phyloP scores from a whole-genome alignment of 371 early-diverging fungal genomes.

The Mortierella polycephala region DNA sequence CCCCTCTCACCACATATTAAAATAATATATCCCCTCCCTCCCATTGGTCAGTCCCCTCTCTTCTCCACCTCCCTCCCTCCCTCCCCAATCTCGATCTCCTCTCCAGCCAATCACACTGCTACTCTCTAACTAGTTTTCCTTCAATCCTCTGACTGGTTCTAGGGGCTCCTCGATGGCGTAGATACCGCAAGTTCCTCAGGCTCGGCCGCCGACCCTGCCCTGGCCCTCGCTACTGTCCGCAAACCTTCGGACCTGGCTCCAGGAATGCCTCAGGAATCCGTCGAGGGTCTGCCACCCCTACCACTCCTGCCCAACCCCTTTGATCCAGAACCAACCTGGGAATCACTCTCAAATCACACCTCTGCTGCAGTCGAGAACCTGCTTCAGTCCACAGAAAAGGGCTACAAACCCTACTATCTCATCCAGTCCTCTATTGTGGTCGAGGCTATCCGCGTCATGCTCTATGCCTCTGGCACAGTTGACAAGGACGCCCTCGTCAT shows the following conservation, averaged over 20 bases:
- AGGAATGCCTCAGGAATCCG: conserved; percentile 32
- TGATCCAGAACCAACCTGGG: conserved; percentile 67
- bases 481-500: conserved; percentile 73
- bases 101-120: too few relatives aligned
- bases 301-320: conserved; percentile 31
- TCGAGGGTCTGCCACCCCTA: conserved; percentile 54
- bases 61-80: too few relatives aligned
- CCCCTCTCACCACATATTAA: not conserved
- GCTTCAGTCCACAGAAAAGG: conserved; percentile 68
- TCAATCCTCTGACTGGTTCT: conserved; percentile 5
- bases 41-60: not conserved
- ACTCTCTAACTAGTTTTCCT: not conserved
- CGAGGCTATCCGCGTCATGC: conserved; percentile 82
- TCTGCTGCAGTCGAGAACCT: conserved; percentile 73
- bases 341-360: conserved; percentile 69
- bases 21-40: too few relatives aligned
- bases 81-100: too few relatives aligned
- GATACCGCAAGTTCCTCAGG: conserved; percentile 45
- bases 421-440: conserved; percentile 67
- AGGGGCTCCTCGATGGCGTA: conserved; percentile 17
- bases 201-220: conserved; percentile 36
- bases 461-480: conserved; percentile 81
- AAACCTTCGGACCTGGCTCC: conserved; percentile 43
- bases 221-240: conserved; percentile 32
- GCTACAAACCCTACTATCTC: conserved; percentile 67